A percentile compares a stretch with the other conserved stretches of the same genome.
phyloP scores from a whole-genome alignment of 164 flowering plant genomes.

The Warburgia ugandensis region DNA sequence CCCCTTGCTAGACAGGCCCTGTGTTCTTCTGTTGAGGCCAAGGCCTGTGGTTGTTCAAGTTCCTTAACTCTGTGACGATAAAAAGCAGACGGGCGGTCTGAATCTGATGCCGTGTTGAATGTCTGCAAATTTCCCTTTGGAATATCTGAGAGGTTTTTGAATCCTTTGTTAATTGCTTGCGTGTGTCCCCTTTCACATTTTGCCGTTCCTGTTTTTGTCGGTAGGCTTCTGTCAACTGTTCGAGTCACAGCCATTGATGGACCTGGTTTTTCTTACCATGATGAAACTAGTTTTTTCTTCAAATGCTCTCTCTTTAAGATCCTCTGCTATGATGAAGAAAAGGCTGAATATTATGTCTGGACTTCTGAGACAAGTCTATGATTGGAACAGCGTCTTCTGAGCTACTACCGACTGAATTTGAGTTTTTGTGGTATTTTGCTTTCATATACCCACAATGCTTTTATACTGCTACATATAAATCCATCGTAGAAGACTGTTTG shows the following conservation, averaged over 20 bases:
- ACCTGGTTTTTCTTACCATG: not conserved
- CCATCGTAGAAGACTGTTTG: no score
- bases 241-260: not conserved
- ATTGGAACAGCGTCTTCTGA: no score
- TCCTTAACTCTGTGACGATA: conserved; percentile 43
- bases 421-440: no score
- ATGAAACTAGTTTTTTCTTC: not conserved
- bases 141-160: conserved; percentile 38
- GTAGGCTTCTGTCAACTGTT: not conserved
- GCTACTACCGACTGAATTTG: no score
- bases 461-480: no score
- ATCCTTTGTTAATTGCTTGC: not conserved
- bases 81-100: conserved; percentile 95
- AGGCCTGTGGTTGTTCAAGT: not conserved
- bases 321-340: conserved; percentile 41
- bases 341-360: conserved; percentile 19
- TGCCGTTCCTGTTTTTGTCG: not conserved
- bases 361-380: conserved; percentile 16
- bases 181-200: not conserved
- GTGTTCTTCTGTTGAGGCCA: not conserved
- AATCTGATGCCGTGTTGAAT: conserved; percentile 78
- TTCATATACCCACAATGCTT: no score
- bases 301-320: not conserved
- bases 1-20: no score
- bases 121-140: conserved; percentile 50